Conservation (phyloP, 73 alveolate genomes). For the Durusdinium trenchii region DNA sequence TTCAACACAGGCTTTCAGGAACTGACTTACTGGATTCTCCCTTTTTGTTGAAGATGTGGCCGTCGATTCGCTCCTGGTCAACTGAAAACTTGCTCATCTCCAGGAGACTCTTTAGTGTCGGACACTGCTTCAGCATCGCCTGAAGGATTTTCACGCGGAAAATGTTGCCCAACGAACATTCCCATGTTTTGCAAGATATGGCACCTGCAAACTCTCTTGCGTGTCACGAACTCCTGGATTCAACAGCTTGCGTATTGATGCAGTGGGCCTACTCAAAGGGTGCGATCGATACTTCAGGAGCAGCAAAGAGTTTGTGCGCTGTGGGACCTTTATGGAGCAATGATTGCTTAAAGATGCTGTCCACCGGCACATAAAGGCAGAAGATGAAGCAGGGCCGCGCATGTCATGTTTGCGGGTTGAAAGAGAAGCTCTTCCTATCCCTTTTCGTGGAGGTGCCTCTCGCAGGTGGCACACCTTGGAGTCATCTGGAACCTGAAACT, state of each 20-base stretch:
- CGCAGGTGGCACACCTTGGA: constrained; percentile 57
- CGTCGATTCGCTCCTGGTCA: constrained; percentile 36
- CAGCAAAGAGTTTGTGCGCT: too few species aligned
- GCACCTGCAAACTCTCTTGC: background rate
- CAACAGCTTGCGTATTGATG: background rate
- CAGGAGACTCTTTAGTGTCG: constrained; percentile 17
- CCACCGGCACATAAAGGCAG: too few species aligned
- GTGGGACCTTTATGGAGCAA: too few species aligned
- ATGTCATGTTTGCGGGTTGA: too few species aligned
- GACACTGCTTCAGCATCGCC: constrained; percentile 36
- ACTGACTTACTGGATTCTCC: background rate
- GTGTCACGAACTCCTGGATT: background rate
- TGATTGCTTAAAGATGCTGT: too few species aligned
- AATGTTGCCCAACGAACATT: too few species aligned
- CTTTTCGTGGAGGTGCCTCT: background rate
- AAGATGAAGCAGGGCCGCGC: too few species aligned
- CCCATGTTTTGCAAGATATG: too few species aligned
- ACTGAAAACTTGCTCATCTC: constrained; percentile 80
- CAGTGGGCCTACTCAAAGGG: too few species aligned
- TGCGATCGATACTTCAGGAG: too few species aligned
- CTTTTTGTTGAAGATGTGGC: background rate
- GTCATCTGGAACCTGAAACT: constrained; percentile 14
- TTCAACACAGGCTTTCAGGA: background rate
- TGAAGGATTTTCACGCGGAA: too few species aligned
- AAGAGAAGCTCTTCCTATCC: too few species aligned